Evolutionary conservation across 2,329 filamentous ascomycete species (phyloP), one percentile per base, ranked within the genome.

Genomic region (Aureobasidium sp.): DNA sequence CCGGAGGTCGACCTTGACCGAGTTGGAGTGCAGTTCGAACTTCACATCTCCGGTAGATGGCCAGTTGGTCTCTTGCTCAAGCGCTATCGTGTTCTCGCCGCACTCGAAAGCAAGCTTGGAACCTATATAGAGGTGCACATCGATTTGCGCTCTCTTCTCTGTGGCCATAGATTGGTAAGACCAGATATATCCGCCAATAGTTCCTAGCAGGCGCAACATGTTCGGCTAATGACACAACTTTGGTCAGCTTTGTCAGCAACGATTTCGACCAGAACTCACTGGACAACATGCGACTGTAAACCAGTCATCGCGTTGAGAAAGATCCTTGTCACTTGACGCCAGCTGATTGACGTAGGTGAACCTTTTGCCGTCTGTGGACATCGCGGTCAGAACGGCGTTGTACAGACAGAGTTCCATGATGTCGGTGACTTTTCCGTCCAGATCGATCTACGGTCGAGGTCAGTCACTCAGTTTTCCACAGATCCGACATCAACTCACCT

Each of bases 301-400:
- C 83, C 84, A 86, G 24, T 80, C 77, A 35, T 79, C 74, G 15
- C 83, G 75, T 61, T 75, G 72, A 22, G 78, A 83, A 19, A 75
- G 74, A 61, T 83, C 76, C 1, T 69, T 68, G 8, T 81, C 77
- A 9, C 78, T 82, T 37, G 81, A 83, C 0, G 79, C 81, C 0
- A 86, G 74, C 63, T 85, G 83, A 65, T 86, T 86, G 58, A 81
- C 79, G 64, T 87, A 87, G 0, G 82, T 84, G 69, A 86, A 87
- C 1, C 74, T 75, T 35, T 75, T 81, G 2, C 84, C 83, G 64
- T 82, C 77, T 2, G 37, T 29, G 5, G 9, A 57, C 79, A 69
- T 29, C 78, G 80, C 78, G 85, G 82, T 1, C 79, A 86, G 76
- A 15, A 86, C 77, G 19, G 79, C 78, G 68, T 86, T 86, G 70